phyloP scores from a whole-genome alignment of 1,139 yeast genomes.

The Zygoascus meyerae region DNA sequence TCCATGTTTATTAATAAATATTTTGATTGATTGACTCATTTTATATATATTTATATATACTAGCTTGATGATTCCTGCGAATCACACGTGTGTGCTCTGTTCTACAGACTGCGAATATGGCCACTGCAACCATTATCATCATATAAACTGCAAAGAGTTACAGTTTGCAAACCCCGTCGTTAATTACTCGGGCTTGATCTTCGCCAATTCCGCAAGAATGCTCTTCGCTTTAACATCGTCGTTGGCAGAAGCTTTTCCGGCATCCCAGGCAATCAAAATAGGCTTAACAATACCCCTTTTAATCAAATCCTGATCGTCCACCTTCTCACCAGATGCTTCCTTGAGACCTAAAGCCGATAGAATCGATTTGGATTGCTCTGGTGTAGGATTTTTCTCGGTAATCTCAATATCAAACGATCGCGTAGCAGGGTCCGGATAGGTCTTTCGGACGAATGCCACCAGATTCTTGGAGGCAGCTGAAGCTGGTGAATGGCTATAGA shows the following conservation, averaged over 20 bases:
- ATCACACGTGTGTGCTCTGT: no score
- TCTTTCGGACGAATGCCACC: constrained; percentile 19
- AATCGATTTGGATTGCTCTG: constrained; percentile 27
- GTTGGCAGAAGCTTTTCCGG: constrained; percentile 34
- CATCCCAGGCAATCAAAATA: constrained; percentile 34
- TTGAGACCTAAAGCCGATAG: neutral
- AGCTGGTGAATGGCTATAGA: constrained; percentile 22
- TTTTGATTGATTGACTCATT: constrained; percentile 8
- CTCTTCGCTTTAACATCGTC: constrained; percentile 37
- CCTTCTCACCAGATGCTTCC: constrained; percentile 14
- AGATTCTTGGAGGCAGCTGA: constrained; percentile 23
- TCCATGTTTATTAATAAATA: constrained; percentile 15
- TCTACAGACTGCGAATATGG: neutral
- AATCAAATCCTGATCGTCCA: constrained; percentile 5
- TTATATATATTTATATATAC: constrained; percentile 11
- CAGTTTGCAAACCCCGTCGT: neutral
- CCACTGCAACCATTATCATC: no score
- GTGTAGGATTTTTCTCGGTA: constrained; percentile 31
- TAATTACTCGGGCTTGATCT: constrained; percentile 1
- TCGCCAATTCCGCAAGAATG: constrained; percentile 27
- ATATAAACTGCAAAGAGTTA: neutral
- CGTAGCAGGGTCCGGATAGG: constrained; percentile 24
- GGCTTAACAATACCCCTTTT: constrained; percentile 25
- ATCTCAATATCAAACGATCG: constrained; percentile 31
- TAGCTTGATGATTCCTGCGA: neutral